phyloP scores from a whole-genome alignment of 306 rosid genomes.

The Cajanus cajan region DNA sequence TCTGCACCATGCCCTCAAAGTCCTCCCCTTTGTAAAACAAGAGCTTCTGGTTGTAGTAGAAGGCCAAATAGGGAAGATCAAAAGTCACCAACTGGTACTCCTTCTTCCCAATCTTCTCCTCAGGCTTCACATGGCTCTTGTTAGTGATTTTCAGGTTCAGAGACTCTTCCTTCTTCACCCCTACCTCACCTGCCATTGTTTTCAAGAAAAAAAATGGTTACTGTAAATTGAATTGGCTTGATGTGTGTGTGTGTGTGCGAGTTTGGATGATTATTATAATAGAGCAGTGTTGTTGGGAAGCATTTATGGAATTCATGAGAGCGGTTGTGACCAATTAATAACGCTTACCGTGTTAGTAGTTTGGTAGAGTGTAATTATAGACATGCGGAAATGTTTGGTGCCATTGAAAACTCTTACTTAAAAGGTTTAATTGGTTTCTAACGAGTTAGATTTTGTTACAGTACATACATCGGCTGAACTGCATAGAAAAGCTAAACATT shows the following conservation, averaged over 20 bases:
- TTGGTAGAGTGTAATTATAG: constrained; percentile 32
- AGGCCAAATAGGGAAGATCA: constrained; percentile 90
- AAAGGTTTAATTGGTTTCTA: neutral
- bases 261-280: constrained; percentile 36
- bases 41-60: constrained; percentile 92
- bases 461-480: too few relatives aligned
- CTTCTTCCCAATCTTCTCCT: constrained; percentile 58
- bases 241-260: neutral
- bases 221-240: constrained; percentile 6
- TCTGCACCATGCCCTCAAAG: constrained; percentile 60
- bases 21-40: constrained; percentile 63
- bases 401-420: neutral
- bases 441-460: neutral
- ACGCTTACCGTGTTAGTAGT: constrained; percentile 3
- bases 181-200: constrained; percentile 51
- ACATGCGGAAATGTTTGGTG: constrained; percentile 28
- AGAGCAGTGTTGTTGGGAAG: constrained; percentile 43
- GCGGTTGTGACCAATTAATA: constrained; percentile 60
- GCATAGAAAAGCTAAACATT: too few relatives aligned
- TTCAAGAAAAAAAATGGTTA: neutral
- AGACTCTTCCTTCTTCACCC: constrained; percentile 26
- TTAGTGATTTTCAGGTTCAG: constrained; percentile 54
- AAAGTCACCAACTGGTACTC: constrained; percentile 78
- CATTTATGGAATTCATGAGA: constrained; percentile 52
- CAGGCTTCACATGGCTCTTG: constrained; percentile 62